Evolutionary conservation across 768 basidiomycete species (phyloP).

Genomic region (Termitomyces sp.): DNA sequence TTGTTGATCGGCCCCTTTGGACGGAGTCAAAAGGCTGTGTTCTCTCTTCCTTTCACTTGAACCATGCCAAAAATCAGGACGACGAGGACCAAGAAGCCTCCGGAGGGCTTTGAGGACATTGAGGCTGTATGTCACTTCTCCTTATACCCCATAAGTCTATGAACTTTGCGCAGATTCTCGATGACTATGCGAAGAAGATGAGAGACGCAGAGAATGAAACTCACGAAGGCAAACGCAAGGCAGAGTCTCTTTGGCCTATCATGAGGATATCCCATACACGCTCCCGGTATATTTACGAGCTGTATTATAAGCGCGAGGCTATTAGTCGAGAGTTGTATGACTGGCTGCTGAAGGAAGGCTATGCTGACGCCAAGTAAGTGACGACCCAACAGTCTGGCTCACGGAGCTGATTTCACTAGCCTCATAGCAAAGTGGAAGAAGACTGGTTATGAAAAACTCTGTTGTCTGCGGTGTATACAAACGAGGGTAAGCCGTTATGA

Average conservation of each 20-base stretch:
- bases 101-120: conserved; percentile 95
- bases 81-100: conserved; percentile 87
- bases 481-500: conserved; percentile 55
- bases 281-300: conserved; percentile 94
- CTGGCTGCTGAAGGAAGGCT: conserved; percentile 96
- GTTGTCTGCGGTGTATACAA: conserved; percentile 95
- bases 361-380: conserved; percentile 92
- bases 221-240: conserved; percentile 96
- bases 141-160: background rate
- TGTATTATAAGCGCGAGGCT: conserved; percentile 98
- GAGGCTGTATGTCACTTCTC: conserved; percentile 50
- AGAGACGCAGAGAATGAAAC: conserved; percentile 97
- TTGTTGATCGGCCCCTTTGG: conserved; percentile 4
- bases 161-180: conserved; percentile 63
- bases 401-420: conserved; percentile 34
- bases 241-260: conserved; percentile 93
- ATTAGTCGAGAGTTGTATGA: conserved; percentile 92
- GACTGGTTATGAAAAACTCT: conserved; percentile 95
- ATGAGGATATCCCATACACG: conserved; percentile 98
- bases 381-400: background rate
- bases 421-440: conserved; percentile 99
- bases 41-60: conserved; percentile 4
- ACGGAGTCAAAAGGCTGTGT: background rate
- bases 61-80: conserved; percentile 94
- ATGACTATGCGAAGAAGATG: conserved; percentile 99